Base-by-base conservation (phyloP, 176 grass and related monocot species). In the Zea luxurians region DNA sequence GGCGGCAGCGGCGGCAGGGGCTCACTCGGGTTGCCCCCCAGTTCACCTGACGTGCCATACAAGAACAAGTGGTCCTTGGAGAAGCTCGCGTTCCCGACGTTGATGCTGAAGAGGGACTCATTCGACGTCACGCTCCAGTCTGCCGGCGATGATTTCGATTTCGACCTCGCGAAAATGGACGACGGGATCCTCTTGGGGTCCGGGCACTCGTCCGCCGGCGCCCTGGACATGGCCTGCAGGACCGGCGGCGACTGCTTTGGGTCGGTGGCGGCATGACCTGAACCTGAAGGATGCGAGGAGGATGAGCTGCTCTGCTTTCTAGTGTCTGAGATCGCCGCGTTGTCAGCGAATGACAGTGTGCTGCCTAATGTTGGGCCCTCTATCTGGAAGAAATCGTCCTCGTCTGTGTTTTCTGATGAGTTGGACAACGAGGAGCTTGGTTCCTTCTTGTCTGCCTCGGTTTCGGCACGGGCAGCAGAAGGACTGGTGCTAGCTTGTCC, bases 61-160 rank as follows among this genome's bases (percentile, higher is more conserved):
- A 89, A 7, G 27, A 80, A 66, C 37, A 83, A 18, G 77, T 78
- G 76, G 41, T 93, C 91, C 47, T 76, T 80, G 0, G 86, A 82
- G n/a, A 93, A 92, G 68, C 88, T 88, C 0, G 90, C 54, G 37
- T 97, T 93, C 21, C 83, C 86, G 0, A 85, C 60, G 4, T 89
- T 87, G 55, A 97, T 93, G 66, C 93, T 93, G 17, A 97, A 97
- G 41, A 97, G 90, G 37, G 88, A 93, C 63, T 97, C 93, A 44
- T 97, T 97, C 2, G 93, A 97, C 0, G 86, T 85, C 57, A 93
- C 74, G 2, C 90, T 97, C 93, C 90, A 93, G 20, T 97, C 93
- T 4, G 74, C 49, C 3, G 69, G 90, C 3, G 69, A 88, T 2
- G 86, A 41, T 9, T 75, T 27, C 1, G 93, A 86, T 10, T 73